Base-by-base conservation (phyloP, 192 early-diverging fungal genomes). In the Coemansia sp. region DNA sequence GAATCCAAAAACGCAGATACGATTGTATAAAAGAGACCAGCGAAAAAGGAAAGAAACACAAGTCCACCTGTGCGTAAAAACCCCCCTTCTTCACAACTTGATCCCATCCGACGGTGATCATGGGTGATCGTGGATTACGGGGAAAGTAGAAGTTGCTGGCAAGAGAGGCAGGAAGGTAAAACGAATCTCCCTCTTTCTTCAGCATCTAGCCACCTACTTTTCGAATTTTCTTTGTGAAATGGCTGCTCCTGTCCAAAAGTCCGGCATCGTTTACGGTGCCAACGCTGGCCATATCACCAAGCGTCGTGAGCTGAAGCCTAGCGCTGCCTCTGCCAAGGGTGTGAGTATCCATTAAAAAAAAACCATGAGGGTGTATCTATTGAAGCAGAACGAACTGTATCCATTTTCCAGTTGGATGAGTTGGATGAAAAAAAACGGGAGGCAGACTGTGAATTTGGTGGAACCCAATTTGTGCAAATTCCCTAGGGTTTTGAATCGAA, bases 261-360 rank as follows among this genome's bases (percentile, higher is more conserved):
- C 85, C 56, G 95, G 95, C 60, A 83, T 99, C 66, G 80, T 80
- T 64, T 79, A 77, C 55, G 96, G 96, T 63, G 70, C 84, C 76
- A 96, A 94, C 86, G 84, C 85, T 71, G 96, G 96, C 46, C 92
- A 89, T 84, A 74, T 88, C 78, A 86, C 85, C 61, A 84, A 94
- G 50, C 69, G 68, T 47, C 82, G 64, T 33, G 55, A 56, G 53
- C 52, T 51, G 30, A 52, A 49, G 47, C 32, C 52, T 16, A 57
- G 59, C 42, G 43, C 60, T n/a, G 31, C 64, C 21, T 42, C 46
- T 46, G 47, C 54, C 56, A 67, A 76, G 51, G 43, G 54, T 29
- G 68, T 50, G 47, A 59, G 58, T 64, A 61, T 60, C 47, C 40
- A 41, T 51, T 23, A 29, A 35, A n/a, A n/a, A n/a, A n/a, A n/a